Evolutionary conservation across 2,329 filamentous ascomycete genomes (phyloP), one percentile per base, ranked within the genome.

Genomic region (Alternaria consortialis): DNA sequence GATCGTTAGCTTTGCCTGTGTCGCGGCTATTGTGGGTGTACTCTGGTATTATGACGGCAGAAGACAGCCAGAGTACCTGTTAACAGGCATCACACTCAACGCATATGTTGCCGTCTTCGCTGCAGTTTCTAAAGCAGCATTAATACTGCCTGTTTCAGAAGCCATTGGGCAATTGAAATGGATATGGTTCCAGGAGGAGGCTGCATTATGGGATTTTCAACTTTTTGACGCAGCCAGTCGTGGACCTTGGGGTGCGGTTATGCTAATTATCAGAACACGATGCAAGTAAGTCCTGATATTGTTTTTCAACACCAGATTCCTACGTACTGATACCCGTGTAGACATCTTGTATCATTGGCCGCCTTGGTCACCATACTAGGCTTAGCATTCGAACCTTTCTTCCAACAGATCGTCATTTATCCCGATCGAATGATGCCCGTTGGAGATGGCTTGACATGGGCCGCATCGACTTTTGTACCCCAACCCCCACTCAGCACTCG

Each of bases 91-190:
- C 17, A 70, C 65, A 5, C 52, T 69, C 31, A 67, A 72, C 44
- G 51, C 66, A 5, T 65, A 63, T 31, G 63, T 72, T 25, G 23
- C 68, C 3, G 57, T 69, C 5, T 65, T 70, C 29, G 61, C 68
- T 29, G 65, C 64, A 7, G 32, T 71, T 4, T 58, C 68, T 4
- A 71, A 69, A 20, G 63, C 69, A 36, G 66, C 69, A 1, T 29
- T 71, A 15, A 62, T 71, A 36, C 25, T 71, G 6, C 65, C 69
- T 3, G 56, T 70, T 3, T 66, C 66, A 4, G 65, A 71, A 42
- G 64, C 67, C 1, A 66, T 71, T 51, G 67, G 67, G 8, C 67
- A 71, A 46, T 52, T 71, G n/a, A 71, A 71, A 32, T 70, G 69
- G 70, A 44, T 68, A 15, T 70, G 66, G 67, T 69, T 71, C 13